Conservation (phyloP, 176 grass and related monocot species). For the Alloteropsis semialata region DNA sequence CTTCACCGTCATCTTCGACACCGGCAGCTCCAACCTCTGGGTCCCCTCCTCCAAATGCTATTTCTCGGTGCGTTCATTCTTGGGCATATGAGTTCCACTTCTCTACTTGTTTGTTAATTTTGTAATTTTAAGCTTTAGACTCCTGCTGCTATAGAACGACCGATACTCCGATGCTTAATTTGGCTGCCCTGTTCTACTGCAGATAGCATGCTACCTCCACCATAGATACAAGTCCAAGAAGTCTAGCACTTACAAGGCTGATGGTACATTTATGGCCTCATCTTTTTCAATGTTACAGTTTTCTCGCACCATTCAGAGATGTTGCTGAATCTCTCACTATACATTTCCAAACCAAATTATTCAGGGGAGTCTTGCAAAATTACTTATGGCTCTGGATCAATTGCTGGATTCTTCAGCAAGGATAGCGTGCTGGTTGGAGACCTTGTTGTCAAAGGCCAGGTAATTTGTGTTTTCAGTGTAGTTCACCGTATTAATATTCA, state of each 20-base stretch:
- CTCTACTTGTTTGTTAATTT: background rate
- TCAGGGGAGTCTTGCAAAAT: slow-evolving; percentile 82
- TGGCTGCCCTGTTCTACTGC: background rate
- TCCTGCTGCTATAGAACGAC: background rate
- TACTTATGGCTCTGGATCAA: slow-evolving; percentile 76
- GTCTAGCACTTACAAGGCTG: slow-evolving; percentile 72
- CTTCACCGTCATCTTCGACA: slow-evolving; percentile 92
- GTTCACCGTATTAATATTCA: background rate
- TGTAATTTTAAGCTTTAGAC: background rate
- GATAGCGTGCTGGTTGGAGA: slow-evolving; percentile 80
- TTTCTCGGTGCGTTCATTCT: slow-evolving; percentile 57
- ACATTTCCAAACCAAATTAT: background rate
- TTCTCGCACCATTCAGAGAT: background rate
- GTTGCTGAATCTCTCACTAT: background rate
- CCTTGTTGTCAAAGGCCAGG: slow-evolving; percentile 68
- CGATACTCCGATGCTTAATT: background rate
- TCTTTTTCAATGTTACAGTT: background rate
- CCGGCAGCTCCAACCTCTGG: slow-evolving; percentile 95
- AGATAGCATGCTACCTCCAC: slow-evolving; percentile 90
- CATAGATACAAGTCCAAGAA: slow-evolving; percentile 57
- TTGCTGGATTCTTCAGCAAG: slow-evolving; percentile 89
- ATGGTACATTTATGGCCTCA: slow-evolving; percentile 49
- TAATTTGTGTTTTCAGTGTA: background rate
- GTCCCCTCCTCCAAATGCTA: slow-evolving; percentile 87
- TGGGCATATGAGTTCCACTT: background rate